Base-by-base conservation (phyloP, 2,329 filamentous ascomycete genomes). In the Phialophora expanda region DNA sequence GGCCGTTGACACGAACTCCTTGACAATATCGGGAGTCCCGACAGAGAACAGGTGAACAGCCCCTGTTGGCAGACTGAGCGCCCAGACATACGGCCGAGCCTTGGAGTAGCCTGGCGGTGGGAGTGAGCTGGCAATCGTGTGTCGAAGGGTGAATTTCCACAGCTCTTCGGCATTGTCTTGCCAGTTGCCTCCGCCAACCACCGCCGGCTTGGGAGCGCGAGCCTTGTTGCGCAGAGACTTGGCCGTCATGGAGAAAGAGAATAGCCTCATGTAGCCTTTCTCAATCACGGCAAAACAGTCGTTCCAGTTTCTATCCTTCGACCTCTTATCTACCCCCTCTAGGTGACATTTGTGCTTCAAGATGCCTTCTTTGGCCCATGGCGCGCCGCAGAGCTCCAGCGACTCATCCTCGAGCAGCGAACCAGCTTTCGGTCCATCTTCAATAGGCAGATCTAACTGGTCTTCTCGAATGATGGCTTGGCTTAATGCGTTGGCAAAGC, bases 1-100 rank as follows among this genome's bases (percentile, higher is more conserved):
- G 73, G 92, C 92, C 1, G 93, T 96, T 20, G 87, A 89, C 60
- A 98, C 93, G 74, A 97, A 99, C 76, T 99, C 95, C 72, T 90
- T 90, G 72, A 93, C 91, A 73, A 98, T 97, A 73, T 99, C 95
- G 0, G 92, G 88, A 0, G 95, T 99, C 63, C 95, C 95, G 56
- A 95, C 95, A 75, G 98, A 93, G 84, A 99, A 99, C n/a, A 99
- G 85, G 76, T 99, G 95, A 0, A 99, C 93, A 0, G 94, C 94
- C 12, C 95, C 95, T 1, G 89, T 96, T 0, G 95, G 94, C 54
- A 99, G 82, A 69, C 91, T 96, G 59, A 99, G 81, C 2, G 95
- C 94, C 90, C 93, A 99, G 1, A 99, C 95, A 76, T 98, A 89
- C 4, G 93, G 93, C 11, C 95, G 86, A 30, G 89, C 86, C 74